Evolutionary conservation across 768 basidiomycete genomes (phyloP).

Genomic region (Tricholoma terreum): DNA sequence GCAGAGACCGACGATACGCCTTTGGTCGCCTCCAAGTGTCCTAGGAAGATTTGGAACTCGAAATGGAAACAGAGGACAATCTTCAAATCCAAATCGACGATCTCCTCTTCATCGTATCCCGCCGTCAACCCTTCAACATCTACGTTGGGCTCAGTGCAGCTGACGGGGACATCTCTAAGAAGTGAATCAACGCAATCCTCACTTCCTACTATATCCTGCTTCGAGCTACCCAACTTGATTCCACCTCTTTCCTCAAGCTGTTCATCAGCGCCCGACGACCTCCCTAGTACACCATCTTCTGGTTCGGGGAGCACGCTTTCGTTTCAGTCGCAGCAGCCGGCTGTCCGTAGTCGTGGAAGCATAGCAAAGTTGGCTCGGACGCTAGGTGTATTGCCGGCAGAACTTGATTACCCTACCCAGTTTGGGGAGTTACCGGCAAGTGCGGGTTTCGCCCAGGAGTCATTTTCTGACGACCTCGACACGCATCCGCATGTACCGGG

Average conservation of each 20-base stretch:
- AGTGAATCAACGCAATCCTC: neutral
- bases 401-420: slow-evolving; percentile 3
- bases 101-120: neutral
- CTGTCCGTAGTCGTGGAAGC: slow-evolving; percentile 11
- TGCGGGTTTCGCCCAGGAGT: neutral
- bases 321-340: slow-evolving; percentile 4
- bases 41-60: neutral
- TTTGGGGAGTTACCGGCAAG: neutral
- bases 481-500: neutral
- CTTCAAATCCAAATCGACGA: neutral
- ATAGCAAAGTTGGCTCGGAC: slow-evolving; percentile 27
- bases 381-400: slow-evolving; percentile 20
- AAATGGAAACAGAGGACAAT: neutral
- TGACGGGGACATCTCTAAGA: neutral
- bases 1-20: neutral
- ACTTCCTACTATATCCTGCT: neutral
- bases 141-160: neutral
- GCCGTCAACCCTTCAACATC: neutral
- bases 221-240: slow-evolving; percentile 5
- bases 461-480: neutral
- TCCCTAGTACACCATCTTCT: slow-evolving; percentile 8
- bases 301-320: slow-evolving; percentile 7
- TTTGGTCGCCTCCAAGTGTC: neutral
- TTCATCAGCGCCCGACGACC: slow-evolving; percentile 2
- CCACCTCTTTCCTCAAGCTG: slow-evolving; percentile 8